Conservation (phyloP, 169 alveolate genomes). For the Plasmodium ovale region DNA sequence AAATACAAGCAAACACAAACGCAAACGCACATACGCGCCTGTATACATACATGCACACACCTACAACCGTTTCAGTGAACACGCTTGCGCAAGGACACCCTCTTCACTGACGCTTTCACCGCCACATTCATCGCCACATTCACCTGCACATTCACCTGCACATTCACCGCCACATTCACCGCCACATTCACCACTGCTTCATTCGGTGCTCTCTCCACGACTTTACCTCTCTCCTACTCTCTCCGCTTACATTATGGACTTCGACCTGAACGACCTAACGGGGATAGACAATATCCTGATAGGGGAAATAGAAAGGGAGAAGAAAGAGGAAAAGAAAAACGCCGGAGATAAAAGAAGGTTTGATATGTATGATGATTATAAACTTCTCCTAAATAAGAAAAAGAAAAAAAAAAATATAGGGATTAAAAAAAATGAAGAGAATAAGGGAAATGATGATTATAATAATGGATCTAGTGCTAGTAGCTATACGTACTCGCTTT, state of each 20-base stretch:
- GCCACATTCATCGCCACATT: too few species aligned
- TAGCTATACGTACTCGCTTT: background rate
- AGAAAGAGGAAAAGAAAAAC: slow-evolving; percentile 17
- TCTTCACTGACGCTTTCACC: too few species aligned
- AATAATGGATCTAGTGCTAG: background rate
- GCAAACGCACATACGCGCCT: background rate
- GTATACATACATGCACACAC: background rate
- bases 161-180: too few species aligned
- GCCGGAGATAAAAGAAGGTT: slow-evolving; percentile 32
- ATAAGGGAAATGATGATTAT: background rate
- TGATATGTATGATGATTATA: slow-evolving; percentile 50
- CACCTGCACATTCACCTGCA: too few species aligned
- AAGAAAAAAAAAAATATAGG: slow-evolving; percentile 18
- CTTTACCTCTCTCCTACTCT: background rate
- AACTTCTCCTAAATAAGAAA: slow-evolving; percentile 35
- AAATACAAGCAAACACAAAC: too few species aligned
- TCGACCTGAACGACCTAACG: slow-evolving; percentile 1
- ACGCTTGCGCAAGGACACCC: too few species aligned
- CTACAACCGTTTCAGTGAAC: too few species aligned
- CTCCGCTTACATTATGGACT: background rate
- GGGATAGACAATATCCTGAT: slow-evolving; percentile 31
- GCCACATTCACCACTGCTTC: too few species aligned
- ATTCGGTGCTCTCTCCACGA: background rate
- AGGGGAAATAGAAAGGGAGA: slow-evolving; percentile 50
- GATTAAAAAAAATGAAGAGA: background rate